Conservation (phyloP, 495 filamentous ascomycete genomes). For the Pseudotulostoma volvatum region DNA sequence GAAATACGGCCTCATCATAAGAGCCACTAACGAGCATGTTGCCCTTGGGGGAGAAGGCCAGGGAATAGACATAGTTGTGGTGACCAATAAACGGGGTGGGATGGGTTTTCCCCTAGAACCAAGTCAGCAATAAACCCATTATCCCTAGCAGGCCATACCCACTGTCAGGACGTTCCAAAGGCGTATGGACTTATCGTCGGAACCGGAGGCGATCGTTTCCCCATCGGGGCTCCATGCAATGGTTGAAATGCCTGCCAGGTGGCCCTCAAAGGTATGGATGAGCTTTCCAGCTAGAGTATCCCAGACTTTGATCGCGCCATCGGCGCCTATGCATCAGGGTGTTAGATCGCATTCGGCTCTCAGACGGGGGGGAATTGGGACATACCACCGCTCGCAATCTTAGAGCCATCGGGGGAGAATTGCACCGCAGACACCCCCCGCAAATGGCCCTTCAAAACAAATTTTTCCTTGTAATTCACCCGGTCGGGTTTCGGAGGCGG, state of each 20-base stretch:
- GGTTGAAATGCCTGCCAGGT: slow-evolving; percentile 80
- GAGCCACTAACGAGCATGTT: slow-evolving; percentile 90
- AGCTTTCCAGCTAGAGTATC: slow-evolving; percentile 59
- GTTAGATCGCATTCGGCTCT: not conserved
- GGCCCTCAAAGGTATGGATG: slow-evolving; percentile 78
- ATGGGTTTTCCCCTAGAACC: slow-evolving; percentile 39
- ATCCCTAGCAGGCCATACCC: too few species aligned
- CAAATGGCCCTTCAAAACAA: slow-evolving; percentile 57
- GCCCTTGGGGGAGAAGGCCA: slow-evolving; percentile 90
- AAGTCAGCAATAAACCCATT: not conserved
- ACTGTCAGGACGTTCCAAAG: slow-evolving; percentile 78
- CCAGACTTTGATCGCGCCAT: slow-evolving; percentile 83
- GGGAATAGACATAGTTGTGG: slow-evolving; percentile 86
- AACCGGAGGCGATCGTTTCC: slow-evolving; percentile 70
- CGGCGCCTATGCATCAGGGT: slow-evolving; percentile 41
- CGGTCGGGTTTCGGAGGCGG: slow-evolving; percentile 28
- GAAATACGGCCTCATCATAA: slow-evolving; percentile 90
- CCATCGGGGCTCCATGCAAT: slow-evolving; percentile 85
- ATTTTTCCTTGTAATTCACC: slow-evolving; percentile 43
- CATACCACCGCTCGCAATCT: slow-evolving; percentile 75
- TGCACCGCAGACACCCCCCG: slow-evolving; percentile 70
- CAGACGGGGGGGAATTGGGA: slow-evolving; percentile 4
- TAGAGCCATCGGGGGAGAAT: slow-evolving; percentile 76
- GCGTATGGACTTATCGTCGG: slow-evolving; percentile 89
- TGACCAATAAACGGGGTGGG: slow-evolving; percentile 59